A percentile compares a stretch with the other conserved stretches of the same genome.
Evolutionary conservation across 2,329 filamentous ascomycete species (phyloP).

Genomic region (Aspergillus flavus): DNA sequence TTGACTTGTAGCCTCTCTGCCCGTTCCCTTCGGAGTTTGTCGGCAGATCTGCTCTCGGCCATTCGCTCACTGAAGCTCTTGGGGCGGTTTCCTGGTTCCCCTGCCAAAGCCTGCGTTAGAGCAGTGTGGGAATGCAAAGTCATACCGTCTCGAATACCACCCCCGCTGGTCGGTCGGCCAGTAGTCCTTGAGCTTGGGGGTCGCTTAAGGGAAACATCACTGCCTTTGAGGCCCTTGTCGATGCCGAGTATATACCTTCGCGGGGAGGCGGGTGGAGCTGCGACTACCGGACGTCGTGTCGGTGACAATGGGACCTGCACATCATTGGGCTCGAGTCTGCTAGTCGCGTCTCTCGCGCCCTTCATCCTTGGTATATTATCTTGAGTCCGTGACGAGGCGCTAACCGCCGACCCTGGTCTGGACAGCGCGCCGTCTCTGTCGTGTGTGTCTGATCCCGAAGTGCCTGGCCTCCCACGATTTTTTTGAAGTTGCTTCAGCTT

Average conservation of each 20-base stretch:
- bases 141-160: slow-evolving; percentile 30
- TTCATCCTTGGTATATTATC: slow-evolving; percentile 19
- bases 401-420: slow-evolving; percentile 29
- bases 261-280: slow-evolving; percentile 69
- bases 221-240: slow-evolving; percentile 79
- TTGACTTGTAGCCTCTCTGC: slow-evolving; percentile 41
- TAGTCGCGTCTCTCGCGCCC: slow-evolving; percentile 16
- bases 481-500: slow-evolving; percentile 85
- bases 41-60: slow-evolving; percentile 62
- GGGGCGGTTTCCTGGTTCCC: slow-evolving; percentile 30
- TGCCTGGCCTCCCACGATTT: slow-evolving; percentile 35
- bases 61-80: slow-evolving; percentile 85
- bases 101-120: slow-evolving; percentile 27
- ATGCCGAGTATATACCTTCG: slow-evolving; percentile 81
- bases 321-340: slow-evolving; percentile 28
- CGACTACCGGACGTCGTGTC: slow-evolving; percentile 52
- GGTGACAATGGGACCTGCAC: slow-evolving; percentile 80
- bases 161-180: slow-evolving; percentile 35
- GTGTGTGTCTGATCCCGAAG: slow-evolving; percentile 22
- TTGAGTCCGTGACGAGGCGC: slow-evolving; percentile 25
- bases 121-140: slow-evolving; percentile 27
- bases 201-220: slow-evolving; percentile 81
- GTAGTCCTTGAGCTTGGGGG: slow-evolving; percentile 46
- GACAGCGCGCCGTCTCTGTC: slow-evolving; percentile 24
- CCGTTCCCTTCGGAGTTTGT: slow-evolving; percentile 42